A percentile compares a stretch with the other conserved stretches of the same genome.
phyloP scores from a whole-genome alignment of 2,329 filamentous ascomycete species.

The Pyrenophora teres region DNA sequence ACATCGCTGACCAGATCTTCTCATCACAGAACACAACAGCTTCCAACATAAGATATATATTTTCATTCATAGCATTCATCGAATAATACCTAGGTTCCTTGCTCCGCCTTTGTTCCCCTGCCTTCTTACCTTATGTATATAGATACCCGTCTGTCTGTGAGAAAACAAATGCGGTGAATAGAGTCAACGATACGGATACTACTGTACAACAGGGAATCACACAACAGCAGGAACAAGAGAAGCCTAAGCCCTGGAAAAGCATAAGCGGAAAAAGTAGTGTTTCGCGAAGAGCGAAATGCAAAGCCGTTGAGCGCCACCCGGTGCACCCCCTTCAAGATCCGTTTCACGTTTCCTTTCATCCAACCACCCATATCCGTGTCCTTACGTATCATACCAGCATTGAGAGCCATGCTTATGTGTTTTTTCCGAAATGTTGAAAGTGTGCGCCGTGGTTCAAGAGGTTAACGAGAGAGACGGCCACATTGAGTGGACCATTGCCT shows the following conservation, averaged over 20 bases:
- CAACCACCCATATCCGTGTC: too few relatives aligned
- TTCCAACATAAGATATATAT: neutral
- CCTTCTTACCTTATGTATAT: neutral
- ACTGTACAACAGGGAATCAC: neutral
- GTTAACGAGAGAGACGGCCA: too few relatives aligned
- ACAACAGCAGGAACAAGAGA: neutral
- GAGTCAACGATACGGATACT: neutral
- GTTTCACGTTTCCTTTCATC: neutral
- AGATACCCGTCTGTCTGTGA: neutral
- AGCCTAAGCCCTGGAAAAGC: neutral
- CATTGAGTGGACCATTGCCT: neutral
- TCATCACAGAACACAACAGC: neutral
- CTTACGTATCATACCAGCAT: too few relatives aligned
- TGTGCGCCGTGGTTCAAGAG: too few relatives aligned
- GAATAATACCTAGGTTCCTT: neutral
- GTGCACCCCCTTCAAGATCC: constrained; percentile 1
- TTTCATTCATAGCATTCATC: neutral
- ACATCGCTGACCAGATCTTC: neutral
- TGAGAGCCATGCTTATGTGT: neutral
- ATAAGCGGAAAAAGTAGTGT: neutral
- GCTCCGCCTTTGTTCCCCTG: too few relatives aligned
- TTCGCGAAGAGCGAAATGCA: neutral
- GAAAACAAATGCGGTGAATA: neutral
- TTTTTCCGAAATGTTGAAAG: neutral
- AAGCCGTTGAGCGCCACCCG: constrained; percentile 6